Base-by-base conservation (phyloP, 176 grass and related monocot species). In the Phyllostachys edulis region DNA sequence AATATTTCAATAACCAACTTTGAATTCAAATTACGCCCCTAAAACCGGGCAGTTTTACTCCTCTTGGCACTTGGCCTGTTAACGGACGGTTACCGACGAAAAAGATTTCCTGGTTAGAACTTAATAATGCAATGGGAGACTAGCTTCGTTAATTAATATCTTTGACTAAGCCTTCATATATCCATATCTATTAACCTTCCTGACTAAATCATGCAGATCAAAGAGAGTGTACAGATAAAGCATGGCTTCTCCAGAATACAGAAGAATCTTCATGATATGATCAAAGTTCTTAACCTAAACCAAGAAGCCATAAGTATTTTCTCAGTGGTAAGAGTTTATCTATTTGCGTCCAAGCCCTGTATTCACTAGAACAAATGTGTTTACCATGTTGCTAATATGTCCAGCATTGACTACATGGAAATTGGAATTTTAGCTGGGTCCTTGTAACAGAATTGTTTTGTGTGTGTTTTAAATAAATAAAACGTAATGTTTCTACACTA, bases 251-350 rank as follows among this genome's bases (percentile, higher is more conserved):
- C 67, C 45, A 91, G 89, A 85, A 82, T 89, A 73, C 86, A 91
- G 73, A 91, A 92, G 63, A 69, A 68, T 67, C 84, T 94, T 41
- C 92, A 90, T 75, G 92, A 91, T 55, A 89, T 94, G 92, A 94
- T 89, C 42, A 94, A 90, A 89, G 67, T 82, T 63, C 81, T 90
- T 29, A 89, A 83, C 85, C 68, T 94, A 79, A 85, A 91, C 54
- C 86, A 80, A 67, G 83, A 86, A 37, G 61, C 78, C 63, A 74
- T 77, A 17, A 69, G 17, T 62, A 67, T 82, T 81, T 85, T 92
- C 52, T 78, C 61, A 73, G 78, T 77, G 92, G 92, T 93, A 90
- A 76, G 76, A 20, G 64, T 52, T 82, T 51, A 21, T 55, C 11
- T 56, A 55, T 79, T 21, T 59, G n/a, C 60, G 6, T 60, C 16